Evolutionary conservation across 1,139 yeast species (phyloP), one percentile per base, ranked within the genome.

Genomic region (Hyphopichia burtonii): DNA sequence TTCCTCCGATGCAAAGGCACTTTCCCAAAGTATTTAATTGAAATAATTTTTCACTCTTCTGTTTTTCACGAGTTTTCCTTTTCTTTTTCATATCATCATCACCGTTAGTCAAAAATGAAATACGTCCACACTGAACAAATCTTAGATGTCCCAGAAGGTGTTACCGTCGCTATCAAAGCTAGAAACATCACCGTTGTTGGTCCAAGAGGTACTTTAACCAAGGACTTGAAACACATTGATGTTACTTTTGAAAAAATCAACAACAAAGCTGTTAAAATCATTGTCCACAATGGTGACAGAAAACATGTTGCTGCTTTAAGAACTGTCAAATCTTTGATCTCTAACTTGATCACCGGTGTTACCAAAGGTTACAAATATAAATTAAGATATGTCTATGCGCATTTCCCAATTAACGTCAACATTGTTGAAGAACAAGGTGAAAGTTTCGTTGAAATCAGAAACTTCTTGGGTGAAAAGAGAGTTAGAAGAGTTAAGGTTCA

Each of bases 371-470:
- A 79, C 96, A 84, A 86, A 79, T 93, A 93, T 95, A 93, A 93
- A 90, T 85, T 93, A 96, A 89, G 98, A 83, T 91, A 90, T 75
- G 99, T 93, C 59, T 94, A 93, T 72, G 99, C 99, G 85, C 99
- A 94, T 88, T 93, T 93, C 96, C 99, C 99, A 73, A 94, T 94
- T 78, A 93, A 94, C 77, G 97, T 93, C 61, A 93, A 91, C 82
- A 71, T 83, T 56, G 68, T 83, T 64, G 85, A 88, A 61, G 74
- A 80, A 62, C 87, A 89, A 45, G 91, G 90, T 64, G 76, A 81
- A 51, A 74, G 79, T 54, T 81, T 66, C 66, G 86, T 91, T 63
- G 99, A 93, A 80, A 91, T 93, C 81, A 91, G 99, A 87, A 93
- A 93, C 82, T 93, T 89, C 85, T 84, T 93, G 78, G 97, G 97